phyloP scores from a whole-genome alignment of 1,139 yeast genomes.

The Lodderomyces parapsilosis region DNA sequence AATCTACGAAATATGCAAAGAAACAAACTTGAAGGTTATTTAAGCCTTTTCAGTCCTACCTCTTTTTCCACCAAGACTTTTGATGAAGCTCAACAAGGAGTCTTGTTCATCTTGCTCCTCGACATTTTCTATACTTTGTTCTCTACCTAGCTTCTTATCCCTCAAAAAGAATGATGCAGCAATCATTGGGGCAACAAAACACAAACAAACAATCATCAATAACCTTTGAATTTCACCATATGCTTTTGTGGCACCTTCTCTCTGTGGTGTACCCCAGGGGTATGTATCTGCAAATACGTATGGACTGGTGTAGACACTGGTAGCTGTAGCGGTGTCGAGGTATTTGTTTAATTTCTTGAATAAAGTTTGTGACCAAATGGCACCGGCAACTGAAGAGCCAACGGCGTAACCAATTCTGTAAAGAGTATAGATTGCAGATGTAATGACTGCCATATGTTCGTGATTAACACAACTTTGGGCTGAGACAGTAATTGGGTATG shows the following conservation, averaged over 20 bases:
- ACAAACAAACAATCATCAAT: constrained; percentile 30
- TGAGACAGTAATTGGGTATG: constrained; percentile 34
- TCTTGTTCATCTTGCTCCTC: constrained; percentile 14
- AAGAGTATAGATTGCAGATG: constrained; percentile 30
- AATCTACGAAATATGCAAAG: not conserved
- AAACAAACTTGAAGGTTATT: not conserved
- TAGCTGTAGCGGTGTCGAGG: constrained; percentile 24
- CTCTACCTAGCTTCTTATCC: constrained; percentile 29
- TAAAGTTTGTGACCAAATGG: constrained; percentile 34
- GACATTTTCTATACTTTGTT: constrained; percentile 19
- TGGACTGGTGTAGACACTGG: constrained; percentile 28
- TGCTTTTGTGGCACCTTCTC: constrained; percentile 30
- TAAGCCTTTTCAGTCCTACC: constrained; percentile 3
- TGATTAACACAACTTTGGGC: constrained; percentile 34
- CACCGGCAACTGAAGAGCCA: constrained; percentile 38
- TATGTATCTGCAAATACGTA: constrained; percentile 25
- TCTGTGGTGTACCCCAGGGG: constrained; percentile 34
- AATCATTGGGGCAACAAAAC: constrained; percentile 35
- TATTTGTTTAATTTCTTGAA: constrained; percentile 15
- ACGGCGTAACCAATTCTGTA: constrained; percentile 38
- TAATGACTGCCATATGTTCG: constrained; percentile 38
- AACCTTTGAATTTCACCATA: constrained; percentile 35
- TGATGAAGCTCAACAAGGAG: constrained; percentile 6
- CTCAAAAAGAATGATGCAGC: constrained; percentile 30
- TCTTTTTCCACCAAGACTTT: constrained; percentile 5